Percentiles rank a stretch among this genome's conserved stretches.
Evolutionary conservation across 73 alveolate species (phyloP).

Genomic region (Tetrahymena borealis): DNA sequence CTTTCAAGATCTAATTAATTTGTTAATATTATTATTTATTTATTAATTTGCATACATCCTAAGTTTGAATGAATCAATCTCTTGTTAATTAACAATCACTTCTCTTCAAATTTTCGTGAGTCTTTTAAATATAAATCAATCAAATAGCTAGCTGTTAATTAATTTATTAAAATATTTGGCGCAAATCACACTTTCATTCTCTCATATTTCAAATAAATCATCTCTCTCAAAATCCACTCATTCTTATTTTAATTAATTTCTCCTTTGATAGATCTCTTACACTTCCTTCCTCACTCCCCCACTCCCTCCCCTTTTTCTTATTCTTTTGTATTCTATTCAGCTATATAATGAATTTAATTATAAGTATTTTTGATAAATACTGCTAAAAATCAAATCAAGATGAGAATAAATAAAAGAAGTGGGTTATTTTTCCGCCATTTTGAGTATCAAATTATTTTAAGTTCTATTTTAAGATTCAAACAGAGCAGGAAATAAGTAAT

Average conservation of each 20-base stretch:
- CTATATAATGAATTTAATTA: too few relatives aligned
- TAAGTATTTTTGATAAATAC: not conserved
- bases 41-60: not conserved
- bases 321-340: not conserved
- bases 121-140: not conserved
- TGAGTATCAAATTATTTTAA: not conserved
- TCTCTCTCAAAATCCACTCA: not conserved
- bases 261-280: too few relatives aligned
- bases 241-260: not conserved
- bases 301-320: not conserved
- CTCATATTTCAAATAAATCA: not conserved
- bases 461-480: too few relatives aligned
- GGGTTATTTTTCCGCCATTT: not conserved
- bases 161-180: not conserved
- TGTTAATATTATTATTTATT: not conserved
- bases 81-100: not conserved
- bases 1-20: not conserved
- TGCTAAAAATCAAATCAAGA: not conserved
- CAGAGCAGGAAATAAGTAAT: too few relatives aligned
- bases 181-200: not conserved
- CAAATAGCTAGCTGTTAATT: not conserved
- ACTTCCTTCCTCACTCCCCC: too few relatives aligned
- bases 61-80: not conserved
- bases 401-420: not conserved
- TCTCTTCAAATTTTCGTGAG: not conserved